Base-by-base conservation (phyloP, 208 protist species). In the Crithidia sp. region DNA sequence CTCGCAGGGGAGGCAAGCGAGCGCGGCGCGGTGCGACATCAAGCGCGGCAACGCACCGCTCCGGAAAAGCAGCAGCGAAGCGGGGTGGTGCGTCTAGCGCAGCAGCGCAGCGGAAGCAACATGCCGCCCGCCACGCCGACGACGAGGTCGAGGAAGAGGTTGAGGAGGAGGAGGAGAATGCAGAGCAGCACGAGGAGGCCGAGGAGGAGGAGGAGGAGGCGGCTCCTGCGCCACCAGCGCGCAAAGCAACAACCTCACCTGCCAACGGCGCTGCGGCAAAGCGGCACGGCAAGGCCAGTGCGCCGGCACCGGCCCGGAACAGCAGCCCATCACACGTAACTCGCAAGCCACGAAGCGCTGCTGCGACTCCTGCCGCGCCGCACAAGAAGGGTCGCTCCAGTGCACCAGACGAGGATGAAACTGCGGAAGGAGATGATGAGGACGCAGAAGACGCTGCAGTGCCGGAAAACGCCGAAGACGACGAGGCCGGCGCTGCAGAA, bases 141-240 rank as follows among this genome's bases (percentile, higher is more conserved):
- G 63, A 72, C 9, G 69, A 52, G 2, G 67, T 52, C 13, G 63
- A 65, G 0, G 57, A 71, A 7, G 72, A 67, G 12, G 61, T 65
- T 3, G 45, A 67, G 17, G 77, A 69, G 12, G 81, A 52, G n/a
- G 53, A 45, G 5, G 74, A 71, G 10, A 75, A 62, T 14, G 61
- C 69, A 17, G 40, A 40, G 50, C 14, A 7, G 28, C 17, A 71
- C 16, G 54, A 64, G 47, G 69, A 54, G 28, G 60, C 12, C 8
- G 67, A 64, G n/a, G 64, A 67, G 12, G 67, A 74, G 37, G 74
- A 79, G 44, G 75, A 82, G 28, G 76, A 76, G 19, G 71, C 74
- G 43, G 70, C 70, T 19, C 41, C 54, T 16, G 60, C 55, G 2
- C 47, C 69, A 7, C 7, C 54, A 8, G 17, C 63, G 3, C 73